These are phyloP conservation scores for Coniochaeta hoffmannii DNA, from an alignment of 2,329 filamentous ascomycete genomes.

Conservation along the genomic window DNA sequence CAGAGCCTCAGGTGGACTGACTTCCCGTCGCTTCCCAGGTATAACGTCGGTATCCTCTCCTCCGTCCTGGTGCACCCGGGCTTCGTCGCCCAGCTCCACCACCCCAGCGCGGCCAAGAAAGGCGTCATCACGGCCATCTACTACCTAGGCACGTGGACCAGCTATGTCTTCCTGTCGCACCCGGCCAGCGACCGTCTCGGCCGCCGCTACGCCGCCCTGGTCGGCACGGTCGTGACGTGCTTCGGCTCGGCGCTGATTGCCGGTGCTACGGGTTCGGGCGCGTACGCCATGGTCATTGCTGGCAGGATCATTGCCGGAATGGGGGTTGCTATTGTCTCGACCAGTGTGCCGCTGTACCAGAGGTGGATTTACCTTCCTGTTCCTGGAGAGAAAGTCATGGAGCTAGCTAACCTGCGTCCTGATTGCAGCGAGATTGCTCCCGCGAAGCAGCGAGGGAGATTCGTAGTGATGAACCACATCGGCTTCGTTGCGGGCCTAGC, in stretches of 20 bases:
- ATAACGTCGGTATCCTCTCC: slow-evolving; percentile 51
- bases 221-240: slow-evolving; percentile 36
- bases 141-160: slow-evolving; percentile 48
- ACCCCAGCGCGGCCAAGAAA: slow-evolving; percentile 35
- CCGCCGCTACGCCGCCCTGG: slow-evolving; percentile 40
- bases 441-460: slow-evolving; percentile 43
- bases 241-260: slow-evolving; percentile 43
- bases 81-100: slow-evolving; percentile 37
- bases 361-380: slow-evolving; percentile 25
- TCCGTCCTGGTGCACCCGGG: slow-evolving; percentile 49
- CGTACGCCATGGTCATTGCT: slow-evolving; percentile 38
- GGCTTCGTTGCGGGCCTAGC: slow-evolving; percentile 49
- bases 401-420: not conserved
- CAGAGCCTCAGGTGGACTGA: not conserved
- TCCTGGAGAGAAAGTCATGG: not conserved
- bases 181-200: slow-evolving; percentile 42
- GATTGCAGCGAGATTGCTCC: slow-evolving; percentile 44
- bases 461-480: slow-evolving; percentile 52
- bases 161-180: slow-evolving; percentile 47
- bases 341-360: slow-evolving; percentile 50
- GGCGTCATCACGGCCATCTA: slow-evolving; percentile 50
- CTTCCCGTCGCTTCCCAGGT: slow-evolving; percentile 24
- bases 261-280: slow-evolving; percentile 29
- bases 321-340: slow-evolving; percentile 47
- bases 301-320: slow-evolving; percentile 45